These are phyloP conservation scores for Lathyrus aphaca DNA, from an alignment of 306 rosid species.

Conservation along the genomic window DNA sequence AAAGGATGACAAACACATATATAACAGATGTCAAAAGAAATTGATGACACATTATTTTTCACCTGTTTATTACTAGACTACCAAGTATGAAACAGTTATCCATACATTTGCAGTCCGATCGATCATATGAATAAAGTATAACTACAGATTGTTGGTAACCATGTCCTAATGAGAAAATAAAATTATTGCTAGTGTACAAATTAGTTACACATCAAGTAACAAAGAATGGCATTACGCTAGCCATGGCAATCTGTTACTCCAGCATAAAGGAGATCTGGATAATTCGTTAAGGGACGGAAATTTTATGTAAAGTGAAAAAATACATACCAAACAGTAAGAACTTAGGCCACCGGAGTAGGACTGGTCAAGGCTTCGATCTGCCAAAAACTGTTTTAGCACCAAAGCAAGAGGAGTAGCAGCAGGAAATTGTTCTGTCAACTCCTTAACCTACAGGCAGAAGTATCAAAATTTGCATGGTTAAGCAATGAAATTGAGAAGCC, in stretches of 20 bases:
- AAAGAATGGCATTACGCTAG: conserved; percentile 18
- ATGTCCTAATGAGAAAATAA: conserved; percentile 15
- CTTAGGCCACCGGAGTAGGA: conserved; percentile 98
- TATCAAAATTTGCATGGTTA: conserved; percentile 33
- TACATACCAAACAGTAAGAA: conserved; percentile 93
- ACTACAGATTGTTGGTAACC: conserved; percentile 5
- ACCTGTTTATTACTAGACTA: conserved; percentile 4
- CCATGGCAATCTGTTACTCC: conserved; percentile 18
- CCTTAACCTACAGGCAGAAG: conserved; percentile 67
- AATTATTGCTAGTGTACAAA: background rate
- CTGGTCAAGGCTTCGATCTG: conserved; percentile 95
- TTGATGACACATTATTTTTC: background rate
- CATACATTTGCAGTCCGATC: conserved; percentile 15
- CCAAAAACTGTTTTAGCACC: conserved; percentile 88
- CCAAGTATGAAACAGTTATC: conserved; percentile 19
- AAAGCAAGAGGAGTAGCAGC: conserved; percentile 92
- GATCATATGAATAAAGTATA: conserved; percentile 18
- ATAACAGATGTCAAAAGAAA: conserved; percentile 25
- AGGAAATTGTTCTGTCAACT: conserved; percentile 86
- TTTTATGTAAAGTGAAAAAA: conserved; percentile 17
- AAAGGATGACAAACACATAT: conserved; percentile 8
- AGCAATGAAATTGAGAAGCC: conserved; percentile 20
- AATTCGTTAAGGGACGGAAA: conserved; percentile 27
- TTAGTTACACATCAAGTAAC: conserved; percentile 10
- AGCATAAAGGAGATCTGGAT: conserved; percentile 1